Conservation (phyloP, 129 eudicot genomes). For the Cynara cardunculus region DNA sequence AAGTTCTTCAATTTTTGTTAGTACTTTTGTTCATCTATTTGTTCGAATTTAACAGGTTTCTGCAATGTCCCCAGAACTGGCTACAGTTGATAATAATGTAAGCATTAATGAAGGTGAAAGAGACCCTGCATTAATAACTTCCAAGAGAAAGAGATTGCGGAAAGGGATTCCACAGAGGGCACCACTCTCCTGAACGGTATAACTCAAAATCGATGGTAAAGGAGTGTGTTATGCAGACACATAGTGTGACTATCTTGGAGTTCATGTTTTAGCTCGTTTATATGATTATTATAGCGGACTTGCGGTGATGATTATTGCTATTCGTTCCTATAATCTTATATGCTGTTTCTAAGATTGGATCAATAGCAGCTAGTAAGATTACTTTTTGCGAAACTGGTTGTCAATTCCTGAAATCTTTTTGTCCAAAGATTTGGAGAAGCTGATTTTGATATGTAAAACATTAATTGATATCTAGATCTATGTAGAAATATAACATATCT, state of each 20-base stretch:
- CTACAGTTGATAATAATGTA: neutral
- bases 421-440: no score
- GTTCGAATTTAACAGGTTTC: conserved; percentile 17
- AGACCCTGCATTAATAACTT: neutral
- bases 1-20: neutral
- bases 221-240: neutral
- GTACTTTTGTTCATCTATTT: neutral
- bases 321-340: neutral
- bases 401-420: no score
- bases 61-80: conserved; percentile 10
- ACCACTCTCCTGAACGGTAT: conserved; percentile 30
- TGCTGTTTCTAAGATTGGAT: neutral
- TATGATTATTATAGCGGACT: neutral
- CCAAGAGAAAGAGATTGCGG: conserved; percentile 26
- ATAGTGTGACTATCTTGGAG: neutral
- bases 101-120: conserved; percentile 7
- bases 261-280: neutral
- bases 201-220: neutral
- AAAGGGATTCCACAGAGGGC: conserved; percentile 44
- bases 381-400: no score
- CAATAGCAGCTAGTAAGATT: no score
- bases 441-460: no score
- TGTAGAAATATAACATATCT: no score
- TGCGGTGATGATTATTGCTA: neutral
- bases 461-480: no score